A percentile compares a stretch with the other conserved stretches of the same genome.
These are phyloP conservation scores for Pleurotus tuber-regium DNA, from an alignment of 768 basidiomycete species.

Conservation along the genomic window DNA sequence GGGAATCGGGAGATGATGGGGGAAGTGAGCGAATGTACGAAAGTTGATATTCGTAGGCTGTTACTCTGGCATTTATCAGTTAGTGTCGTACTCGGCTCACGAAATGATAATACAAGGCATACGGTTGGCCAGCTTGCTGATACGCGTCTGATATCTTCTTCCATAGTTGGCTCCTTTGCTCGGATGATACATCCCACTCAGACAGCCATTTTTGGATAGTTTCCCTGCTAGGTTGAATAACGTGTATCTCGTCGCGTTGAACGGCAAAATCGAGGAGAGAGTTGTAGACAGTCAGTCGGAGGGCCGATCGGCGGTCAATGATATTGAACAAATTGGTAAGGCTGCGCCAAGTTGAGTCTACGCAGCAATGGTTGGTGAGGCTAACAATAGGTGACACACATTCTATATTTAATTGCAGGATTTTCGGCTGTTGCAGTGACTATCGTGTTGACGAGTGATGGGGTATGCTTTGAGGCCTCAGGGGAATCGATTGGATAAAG, in stretches of 20 bases:
- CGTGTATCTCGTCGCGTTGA: constrained; percentile 57
- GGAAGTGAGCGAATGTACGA: constrained; percentile 62
- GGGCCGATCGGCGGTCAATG: constrained; percentile 59
- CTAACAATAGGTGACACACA: constrained; percentile 44
- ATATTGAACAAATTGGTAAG: constrained; percentile 83
- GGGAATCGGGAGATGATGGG: constrained; percentile 46
- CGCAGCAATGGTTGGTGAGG: not conserved
- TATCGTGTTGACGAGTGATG: constrained; percentile 51
- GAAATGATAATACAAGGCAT: constrained; percentile 29
- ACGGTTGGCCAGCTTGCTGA: constrained; percentile 58
- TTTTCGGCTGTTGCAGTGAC: constrained; percentile 52
- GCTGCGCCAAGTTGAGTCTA: constrained; percentile 33
- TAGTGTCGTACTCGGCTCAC: too few relatives aligned
- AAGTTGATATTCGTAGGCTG: constrained; percentile 64
- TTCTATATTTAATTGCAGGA: constrained; percentile 67
- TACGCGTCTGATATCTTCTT: constrained; percentile 62
- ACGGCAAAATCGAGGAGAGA: constrained; percentile 59
- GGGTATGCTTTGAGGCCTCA: constrained; percentile 51
- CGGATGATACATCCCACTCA: constrained; percentile 67
- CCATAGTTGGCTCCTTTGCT: constrained; percentile 65
- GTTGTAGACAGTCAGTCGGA: constrained; percentile 62
- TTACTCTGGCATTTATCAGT: too few relatives aligned
- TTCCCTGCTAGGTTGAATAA: constrained; percentile 54
- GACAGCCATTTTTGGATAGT: constrained; percentile 76
- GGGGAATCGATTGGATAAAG: constrained; percentile 54